A percentile compares a stretch with the other conserved stretches of the same genome.
phyloP scores from a whole-genome alignment of 495 filamentous ascomycete species.

The Podospora bellae-mahoneyi region DNA sequence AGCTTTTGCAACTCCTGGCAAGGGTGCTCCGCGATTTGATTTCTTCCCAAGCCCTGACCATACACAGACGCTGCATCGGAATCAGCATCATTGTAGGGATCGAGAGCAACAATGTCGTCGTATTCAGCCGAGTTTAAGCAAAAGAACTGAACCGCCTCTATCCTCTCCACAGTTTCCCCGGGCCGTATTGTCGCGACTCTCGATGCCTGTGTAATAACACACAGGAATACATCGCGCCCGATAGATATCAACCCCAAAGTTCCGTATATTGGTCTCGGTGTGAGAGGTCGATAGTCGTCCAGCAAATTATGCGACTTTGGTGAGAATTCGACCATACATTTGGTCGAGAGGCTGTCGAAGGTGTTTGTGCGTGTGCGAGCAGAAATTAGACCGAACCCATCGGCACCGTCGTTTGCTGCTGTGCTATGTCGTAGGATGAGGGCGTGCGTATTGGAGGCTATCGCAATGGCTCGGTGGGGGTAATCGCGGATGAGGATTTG shows the following conservation, averaged over 20 bases:
- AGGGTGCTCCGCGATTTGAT: constrained; percentile 77
- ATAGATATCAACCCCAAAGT: constrained; percentile 89
- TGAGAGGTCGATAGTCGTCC: constrained; percentile 67
- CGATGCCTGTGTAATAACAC: constrained; percentile 75
- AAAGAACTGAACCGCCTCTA: constrained; percentile 85
- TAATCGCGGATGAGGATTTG: constrained; percentile 68
- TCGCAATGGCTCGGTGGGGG: constrained; percentile 79
- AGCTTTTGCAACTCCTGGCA: constrained; percentile 87
- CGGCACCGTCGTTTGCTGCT: constrained; percentile 51
- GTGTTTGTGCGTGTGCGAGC: constrained; percentile 36
- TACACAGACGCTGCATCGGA: constrained; percentile 51
- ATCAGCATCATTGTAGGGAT: constrained; percentile 46
- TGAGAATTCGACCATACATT: constrained; percentile 86
- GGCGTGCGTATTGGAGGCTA: constrained; percentile 72
- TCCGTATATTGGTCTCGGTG: constrained; percentile 72
- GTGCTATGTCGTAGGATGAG: constrained; percentile 76
- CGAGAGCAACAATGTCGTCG: constrained; percentile 65
- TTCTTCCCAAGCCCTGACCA: constrained; percentile 55
- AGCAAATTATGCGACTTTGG: constrained; percentile 62
- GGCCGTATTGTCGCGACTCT: constrained; percentile 79
- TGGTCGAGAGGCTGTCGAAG: constrained; percentile 43
- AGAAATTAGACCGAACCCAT: constrained; percentile 49
- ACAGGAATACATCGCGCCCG: constrained; percentile 82
- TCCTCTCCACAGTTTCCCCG: constrained; percentile 82
- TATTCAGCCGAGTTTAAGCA: constrained; percentile 83